A percentile compares a stretch with the other conserved stretches of the same genome.
Conservation (phyloP, 768 basidiomycete genomes). For the Tephrocybe rancida region DNA sequence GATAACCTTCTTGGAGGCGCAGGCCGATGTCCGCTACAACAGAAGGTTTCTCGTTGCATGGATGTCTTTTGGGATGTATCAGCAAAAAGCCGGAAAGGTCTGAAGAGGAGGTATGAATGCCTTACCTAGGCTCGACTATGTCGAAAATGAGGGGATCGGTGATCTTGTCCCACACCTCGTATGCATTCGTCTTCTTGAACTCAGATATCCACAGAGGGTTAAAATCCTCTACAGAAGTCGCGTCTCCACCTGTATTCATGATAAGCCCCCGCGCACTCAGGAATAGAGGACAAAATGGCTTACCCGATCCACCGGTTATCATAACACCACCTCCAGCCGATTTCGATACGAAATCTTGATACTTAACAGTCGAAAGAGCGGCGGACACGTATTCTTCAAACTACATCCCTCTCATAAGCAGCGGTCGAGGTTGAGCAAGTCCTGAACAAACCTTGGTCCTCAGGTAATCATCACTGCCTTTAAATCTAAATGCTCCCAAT, state of each 20-base stretch:
- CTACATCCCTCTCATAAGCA: slow-evolving; percentile 29
- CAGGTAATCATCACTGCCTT: slow-evolving; percentile 95
- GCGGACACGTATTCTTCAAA: slow-evolving; percentile 96
- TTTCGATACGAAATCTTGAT: slow-evolving; percentile 81
- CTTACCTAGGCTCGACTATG: slow-evolving; percentile 88
- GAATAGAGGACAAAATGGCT: slow-evolving; percentile 12
- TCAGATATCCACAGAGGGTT: slow-evolving; percentile 86
- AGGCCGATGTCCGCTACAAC: slow-evolving; percentile 91
- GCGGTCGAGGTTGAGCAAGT: background rate
- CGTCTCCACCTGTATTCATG: slow-evolving; percentile 46
- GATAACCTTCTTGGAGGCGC: slow-evolving; percentile 89
- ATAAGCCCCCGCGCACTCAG: background rate
- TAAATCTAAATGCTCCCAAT: slow-evolving; percentile 57
- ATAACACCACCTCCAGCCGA: slow-evolving; percentile 63
- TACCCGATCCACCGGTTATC: slow-evolving; percentile 66
- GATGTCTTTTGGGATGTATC: slow-evolving; percentile 60
- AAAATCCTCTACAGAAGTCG: slow-evolving; percentile 75
- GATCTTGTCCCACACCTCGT: slow-evolving; percentile 84
- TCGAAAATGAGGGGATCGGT: slow-evolving; percentile 96
- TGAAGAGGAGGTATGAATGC: background rate
- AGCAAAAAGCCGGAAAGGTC: background rate
- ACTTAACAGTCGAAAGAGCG: slow-evolving; percentile 87
- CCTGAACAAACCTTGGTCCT: slow-evolving; percentile 66
- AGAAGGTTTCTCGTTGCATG: slow-evolving; percentile 89
- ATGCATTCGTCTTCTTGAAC: slow-evolving; percentile 87